Evolutionary conservation across 2,329 filamentous ascomycete species (phyloP), one percentile per base, ranked within the genome.

Genomic region (Cryphonectria parasitica): DNA sequence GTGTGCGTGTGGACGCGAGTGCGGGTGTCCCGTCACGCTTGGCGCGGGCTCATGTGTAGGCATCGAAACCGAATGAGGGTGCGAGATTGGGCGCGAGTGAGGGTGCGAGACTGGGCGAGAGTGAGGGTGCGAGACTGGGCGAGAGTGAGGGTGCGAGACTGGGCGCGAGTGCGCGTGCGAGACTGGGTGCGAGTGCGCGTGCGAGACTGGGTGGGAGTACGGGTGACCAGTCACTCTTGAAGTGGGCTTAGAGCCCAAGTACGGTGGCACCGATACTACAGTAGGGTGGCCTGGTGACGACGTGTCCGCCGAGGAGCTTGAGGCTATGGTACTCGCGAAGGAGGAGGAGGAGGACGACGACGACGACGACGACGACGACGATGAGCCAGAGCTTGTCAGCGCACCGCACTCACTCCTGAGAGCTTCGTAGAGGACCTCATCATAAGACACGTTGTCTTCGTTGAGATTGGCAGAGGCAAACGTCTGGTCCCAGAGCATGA

Each of bases 401-500:
- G 65, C 62, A 8, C 52, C 56, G 49, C 72, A 72, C 6, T 65
- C 68, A 25, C 67, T 67, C 34, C 64, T 69, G 67, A 72, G 56
- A 31, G 67, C 60, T 39, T 76, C 75, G 68, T 77, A 75, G 10
- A 77, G 60, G n/a, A 64, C 67, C 71, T 77, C 71, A 60, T 75
- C 75, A 72, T 75, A 79, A 28, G 72, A 71, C 66, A 45, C 60
- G n/a, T 72, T 73, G 62, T 68, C 34, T 5, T 64, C 43, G 25
- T 66, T 61, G 52, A 74, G 73, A 31, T 74, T 52, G 61, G 70
- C 71, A 65, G 73, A 76, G 22, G 64, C 75, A 61, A 69, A 71
- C 8, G 64, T 67, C 49, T 72, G 68, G 49, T 81, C 79, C 78
- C 78, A 81, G 60, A 83, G 69, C 76, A 78, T 80, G 70, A 78